A percentile compares a stretch with the other conserved stretches of the same genome.
These are phyloP conservation scores for Calamus simplicifolius DNA, from an alignment of 176 grass and related monocot genomes.

Conservation along the genomic window DNA sequence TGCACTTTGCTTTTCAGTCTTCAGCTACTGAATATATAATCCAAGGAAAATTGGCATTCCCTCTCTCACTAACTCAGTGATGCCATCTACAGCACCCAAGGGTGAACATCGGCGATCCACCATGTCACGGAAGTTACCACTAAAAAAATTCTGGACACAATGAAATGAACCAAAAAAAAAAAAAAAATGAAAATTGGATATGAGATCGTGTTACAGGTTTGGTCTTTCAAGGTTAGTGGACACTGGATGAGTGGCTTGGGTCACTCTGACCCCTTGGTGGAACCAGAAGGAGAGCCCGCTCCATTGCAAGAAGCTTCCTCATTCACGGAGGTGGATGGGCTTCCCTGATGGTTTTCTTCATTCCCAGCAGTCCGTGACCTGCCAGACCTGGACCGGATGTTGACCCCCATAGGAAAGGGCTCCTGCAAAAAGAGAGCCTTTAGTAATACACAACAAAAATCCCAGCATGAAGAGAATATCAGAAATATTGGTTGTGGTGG, in stretches of 20 bases:
- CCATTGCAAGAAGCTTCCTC: slow-evolving; percentile 27
- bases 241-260: slow-evolving; percentile 2
- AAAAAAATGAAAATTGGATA: slow-evolving; percentile 9
- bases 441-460: too few species aligned
- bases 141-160: slow-evolving; percentile 14
- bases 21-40: slow-evolving; percentile 33
- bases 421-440: slow-evolving; percentile 37
- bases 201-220: slow-evolving; percentile 15
- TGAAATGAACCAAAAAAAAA: slow-evolving; percentile 1
- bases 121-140: slow-evolving; percentile 16
- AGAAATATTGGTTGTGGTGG: too few species aligned
- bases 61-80: slow-evolving; percentile 10
- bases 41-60: slow-evolving; percentile 26
- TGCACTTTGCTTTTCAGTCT: slow-evolving; percentile 46
- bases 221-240: slow-evolving; percentile 36
- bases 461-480: too few species aligned
- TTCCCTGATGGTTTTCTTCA: slow-evolving; percentile 62
- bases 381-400: slow-evolving; percentile 70
- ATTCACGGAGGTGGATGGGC: slow-evolving; percentile 26
- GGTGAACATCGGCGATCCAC: slow-evolving; percentile 8
- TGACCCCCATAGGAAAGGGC: slow-evolving; percentile 82
- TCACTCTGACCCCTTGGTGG: slow-evolving; percentile 54
- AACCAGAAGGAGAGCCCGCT: slow-evolving; percentile 31
- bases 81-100: slow-evolving; percentile 16
- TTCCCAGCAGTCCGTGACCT: slow-evolving; percentile 38